phyloP scores from a whole-genome alignment of 2,329 filamentous ascomycete genomes.

The Neonectria faginata region DNA sequence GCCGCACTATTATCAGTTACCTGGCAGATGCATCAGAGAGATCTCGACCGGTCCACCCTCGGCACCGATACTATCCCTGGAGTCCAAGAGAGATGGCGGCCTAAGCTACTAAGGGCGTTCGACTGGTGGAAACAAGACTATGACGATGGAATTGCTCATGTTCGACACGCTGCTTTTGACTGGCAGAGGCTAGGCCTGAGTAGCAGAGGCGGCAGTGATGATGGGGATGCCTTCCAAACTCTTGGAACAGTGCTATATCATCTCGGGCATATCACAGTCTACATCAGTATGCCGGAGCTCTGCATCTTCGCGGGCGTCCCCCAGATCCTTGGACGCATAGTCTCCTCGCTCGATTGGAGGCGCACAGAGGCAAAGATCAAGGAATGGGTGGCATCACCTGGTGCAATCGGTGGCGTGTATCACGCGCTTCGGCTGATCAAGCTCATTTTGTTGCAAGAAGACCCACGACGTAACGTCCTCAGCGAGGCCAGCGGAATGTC shows the following conservation, averaged over 20 bases:
- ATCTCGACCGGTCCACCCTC: conserved; percentile 43
- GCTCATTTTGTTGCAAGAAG: conserved; percentile 43
- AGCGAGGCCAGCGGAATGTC: conserved; percentile 29
- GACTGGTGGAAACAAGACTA: conserved; percentile 49
- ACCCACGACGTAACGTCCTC: conserved; percentile 28
- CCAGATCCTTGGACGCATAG: conserved; percentile 44
- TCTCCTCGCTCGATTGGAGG: conserved; percentile 45
- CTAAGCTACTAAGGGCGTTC: conserved; percentile 43
- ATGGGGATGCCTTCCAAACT: conserved; percentile 45
- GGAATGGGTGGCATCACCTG: conserved; percentile 45
- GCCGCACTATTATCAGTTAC: conserved; percentile 44
- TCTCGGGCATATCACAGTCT: conserved; percentile 45
- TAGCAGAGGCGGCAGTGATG: conserved; percentile 43
- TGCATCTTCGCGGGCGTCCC: conserved; percentile 45
- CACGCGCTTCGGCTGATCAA: conserved; percentile 44
- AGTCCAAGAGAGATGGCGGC: conserved; percentile 45
- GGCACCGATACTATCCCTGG: conserved; percentile 43
- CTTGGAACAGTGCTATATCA: conserved; percentile 45
- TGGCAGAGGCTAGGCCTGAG: conserved; percentile 45
- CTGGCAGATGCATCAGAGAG: conserved; percentile 47
- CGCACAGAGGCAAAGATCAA: conserved; percentile 46
- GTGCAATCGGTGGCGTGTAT: conserved; percentile 45
- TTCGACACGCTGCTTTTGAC: conserved; percentile 45
- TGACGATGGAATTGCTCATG: conserved; percentile 44
- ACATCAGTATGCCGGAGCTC: conserved; percentile 47